Percentiles rank a stretch among this genome's conserved stretches.
These are phyloP conservation scores for Rhododendron ferrugineum DNA, from an alignment of 148 eudicot genomes.

Conservation along the genomic window DNA sequence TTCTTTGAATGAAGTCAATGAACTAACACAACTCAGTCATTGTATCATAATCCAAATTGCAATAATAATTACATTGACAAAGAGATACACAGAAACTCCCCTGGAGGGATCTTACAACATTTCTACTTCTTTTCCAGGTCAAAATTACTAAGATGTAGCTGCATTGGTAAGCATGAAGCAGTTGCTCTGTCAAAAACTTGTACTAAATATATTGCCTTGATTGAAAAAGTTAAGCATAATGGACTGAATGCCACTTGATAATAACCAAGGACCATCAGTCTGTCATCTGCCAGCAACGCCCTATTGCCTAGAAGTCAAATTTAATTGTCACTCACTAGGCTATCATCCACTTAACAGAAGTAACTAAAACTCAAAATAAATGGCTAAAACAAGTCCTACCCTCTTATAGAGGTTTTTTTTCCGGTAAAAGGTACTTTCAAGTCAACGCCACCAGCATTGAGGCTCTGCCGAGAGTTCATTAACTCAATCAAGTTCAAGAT, in stretches of 20 bases:
- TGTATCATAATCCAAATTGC: not conserved
- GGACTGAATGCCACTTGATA: not conserved
- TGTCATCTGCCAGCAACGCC: not conserved
- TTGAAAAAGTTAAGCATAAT: not conserved
- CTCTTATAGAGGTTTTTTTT: not conserved
- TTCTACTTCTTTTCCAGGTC: not conserved
- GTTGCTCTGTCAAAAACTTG: not conserved
- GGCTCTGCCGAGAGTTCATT: not conserved
- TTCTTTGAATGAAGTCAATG: not conserved
- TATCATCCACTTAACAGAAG: not conserved
- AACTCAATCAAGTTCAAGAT: constrained; percentile 5
- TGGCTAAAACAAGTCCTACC: not conserved
- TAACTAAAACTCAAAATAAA: not conserved
- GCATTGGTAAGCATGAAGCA: not conserved
- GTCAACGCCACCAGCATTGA: not conserved
- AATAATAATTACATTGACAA: not conserved
- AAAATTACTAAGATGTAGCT: not conserved
- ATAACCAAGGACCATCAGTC: not conserved
- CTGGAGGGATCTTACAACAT: not conserved
- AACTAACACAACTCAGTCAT: not conserved
- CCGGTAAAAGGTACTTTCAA: not conserved
- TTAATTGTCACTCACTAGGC: not conserved
- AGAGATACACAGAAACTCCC: not conserved
- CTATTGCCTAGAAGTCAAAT: not conserved
- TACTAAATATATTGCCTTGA: not conserved